These are phyloP conservation scores for Ophiostoma novo-ulmi DNA, from an alignment of 2,329 filamentous ascomycete genomes.

Conservation along the genomic window DNA sequence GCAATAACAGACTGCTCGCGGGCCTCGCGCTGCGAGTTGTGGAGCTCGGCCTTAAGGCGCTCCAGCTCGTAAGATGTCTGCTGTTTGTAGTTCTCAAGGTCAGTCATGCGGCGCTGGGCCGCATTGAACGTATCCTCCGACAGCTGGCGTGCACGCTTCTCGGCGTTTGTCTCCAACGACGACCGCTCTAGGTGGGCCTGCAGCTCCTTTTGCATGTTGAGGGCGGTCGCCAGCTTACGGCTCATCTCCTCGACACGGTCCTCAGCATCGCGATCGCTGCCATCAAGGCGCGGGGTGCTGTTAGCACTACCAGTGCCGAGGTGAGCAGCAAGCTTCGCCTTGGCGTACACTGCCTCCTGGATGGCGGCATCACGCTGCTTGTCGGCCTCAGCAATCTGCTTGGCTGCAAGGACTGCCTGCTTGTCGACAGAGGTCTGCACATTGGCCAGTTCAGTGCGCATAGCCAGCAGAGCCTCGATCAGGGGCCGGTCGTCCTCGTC, in stretches of 20 bases:
- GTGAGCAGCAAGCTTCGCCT: conserved; percentile 83
- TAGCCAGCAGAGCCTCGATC: conserved; percentile 84
- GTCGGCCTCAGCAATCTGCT: conserved; percentile 87
- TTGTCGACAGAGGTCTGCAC: conserved; percentile 87
- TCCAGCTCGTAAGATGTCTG: conserved; percentile 81
- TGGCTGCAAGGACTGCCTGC: conserved; percentile 78
- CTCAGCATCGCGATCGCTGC: conserved; percentile 55
- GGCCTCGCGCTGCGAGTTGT: conserved; percentile 69
- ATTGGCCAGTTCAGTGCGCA: conserved; percentile 82
- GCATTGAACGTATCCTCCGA: conserved; percentile 84
- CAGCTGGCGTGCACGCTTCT: conserved; percentile 72
- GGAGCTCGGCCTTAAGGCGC: conserved; percentile 76
- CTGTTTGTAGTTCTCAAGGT: conserved; percentile 79
- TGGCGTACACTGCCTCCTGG: conserved; percentile 89
- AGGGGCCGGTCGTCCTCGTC: conserved; percentile 88
- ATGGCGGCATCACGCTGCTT: conserved; percentile 93
- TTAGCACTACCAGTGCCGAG: conserved; percentile 50
- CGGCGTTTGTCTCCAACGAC: conserved; percentile 67
- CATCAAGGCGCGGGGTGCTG: conserved; percentile 53
- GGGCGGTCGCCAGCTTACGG: conserved; percentile 73
- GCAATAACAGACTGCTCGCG: conserved; percentile 75
- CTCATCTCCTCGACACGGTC: conserved; percentile 70
- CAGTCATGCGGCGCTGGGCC: conserved; percentile 74
- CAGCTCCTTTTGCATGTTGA: conserved; percentile 76
- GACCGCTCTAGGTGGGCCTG: conserved; percentile 67